These are phyloP conservation scores for Hortaea werneckii DNA, from an alignment of 2,329 filamentous ascomycete genomes.

Conservation along the genomic window DNA sequence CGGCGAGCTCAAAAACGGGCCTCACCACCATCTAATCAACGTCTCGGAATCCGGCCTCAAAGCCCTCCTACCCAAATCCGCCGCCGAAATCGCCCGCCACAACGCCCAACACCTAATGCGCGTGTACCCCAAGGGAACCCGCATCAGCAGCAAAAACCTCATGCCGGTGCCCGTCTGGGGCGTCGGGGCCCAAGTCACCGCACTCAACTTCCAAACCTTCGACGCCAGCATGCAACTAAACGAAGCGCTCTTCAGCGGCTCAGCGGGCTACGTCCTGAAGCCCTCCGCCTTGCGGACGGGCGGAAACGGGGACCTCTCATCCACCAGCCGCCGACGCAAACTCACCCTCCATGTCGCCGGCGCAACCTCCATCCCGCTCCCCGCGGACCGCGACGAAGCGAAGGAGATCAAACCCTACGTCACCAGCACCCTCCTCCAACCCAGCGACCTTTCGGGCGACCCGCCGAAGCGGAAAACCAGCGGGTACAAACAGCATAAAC, in stretches of 20 bases:
- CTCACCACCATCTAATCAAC: constrained; percentile 59
- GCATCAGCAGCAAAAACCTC: constrained; percentile 57
- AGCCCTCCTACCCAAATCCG: constrained; percentile 39
- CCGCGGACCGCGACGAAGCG: constrained; percentile 36
- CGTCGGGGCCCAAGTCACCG: neutral
- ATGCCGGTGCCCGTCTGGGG: constrained; percentile 56
- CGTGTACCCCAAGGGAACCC: constrained; percentile 58
- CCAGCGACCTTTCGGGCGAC: constrained; percentile 39
- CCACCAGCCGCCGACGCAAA: constrained; percentile 38
- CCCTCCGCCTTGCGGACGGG: constrained; percentile 49
- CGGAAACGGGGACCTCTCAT: constrained; percentile 40
- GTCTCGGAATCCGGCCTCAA: constrained; percentile 54
- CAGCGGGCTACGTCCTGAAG: constrained; percentile 57
- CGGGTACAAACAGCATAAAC: constrained; percentile 50
- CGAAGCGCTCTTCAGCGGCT: constrained; percentile 55
- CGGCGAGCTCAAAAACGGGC: constrained; percentile 36
- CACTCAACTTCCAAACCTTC: constrained; percentile 61
- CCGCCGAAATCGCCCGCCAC: constrained; percentile 45
- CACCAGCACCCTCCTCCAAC: constrained; percentile 54
- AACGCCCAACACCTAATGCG: constrained; percentile 60
- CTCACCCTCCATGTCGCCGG: constrained; percentile 52
- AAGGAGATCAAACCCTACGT: constrained; percentile 52
- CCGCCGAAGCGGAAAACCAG: constrained; percentile 53
- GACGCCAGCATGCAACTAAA: constrained; percentile 57
- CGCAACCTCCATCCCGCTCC: constrained; percentile 51